Evolutionary conservation across 768 basidiomycete species (phyloP), one percentile per base, ranked within the genome.

Genomic region (Gloeophyllum trabeum): DNA sequence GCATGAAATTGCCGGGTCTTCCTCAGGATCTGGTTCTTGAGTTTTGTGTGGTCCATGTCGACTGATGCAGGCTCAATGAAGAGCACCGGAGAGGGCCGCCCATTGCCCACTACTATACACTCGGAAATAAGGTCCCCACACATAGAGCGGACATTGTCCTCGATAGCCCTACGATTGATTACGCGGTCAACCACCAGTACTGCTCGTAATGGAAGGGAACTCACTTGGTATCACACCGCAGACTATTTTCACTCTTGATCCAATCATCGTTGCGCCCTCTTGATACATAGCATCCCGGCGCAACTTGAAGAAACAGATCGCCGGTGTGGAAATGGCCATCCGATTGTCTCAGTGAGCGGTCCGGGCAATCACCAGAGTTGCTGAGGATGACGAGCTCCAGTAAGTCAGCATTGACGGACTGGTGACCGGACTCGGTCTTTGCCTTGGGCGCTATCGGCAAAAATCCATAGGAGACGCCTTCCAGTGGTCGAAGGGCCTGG

Each of bases 251-350:
- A 28, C 77, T 79, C 63, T 87, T 88, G 57, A 88, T 87, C 85
- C 84, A 86, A 58, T 88, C 84, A 50, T 88, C 84, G 46, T 84
- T 75, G 32, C 85, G 74, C 20, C 84, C 85, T 26, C 79, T 73
- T 47, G 71, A 81, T 36, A 75, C 54, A 54, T 79, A 87, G 50
- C 60, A 62, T 0, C 80, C 81, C 1, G 73, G 65, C 2, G 62
- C 48, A 14, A 67, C 63, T 56, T 83, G 76, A 51, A 75, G 70
- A 65, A 87, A 88, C n/a, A 88, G 63, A 57, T 88, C 84, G 1
- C 85, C 84, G 12, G 84, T 86, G 56, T 84, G 84, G 62, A 81
- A 84, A 52, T 82, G 65, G 4, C 82, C 82, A 54, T 87, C 81
- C 1, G 66, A 48, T 39, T 69, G 55, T 39, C 81, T 70, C 4